Evolutionary conservation across 495 filamentous ascomycete genomes (phyloP).

Genomic region (Tuber microsphaerosporum): DNA sequence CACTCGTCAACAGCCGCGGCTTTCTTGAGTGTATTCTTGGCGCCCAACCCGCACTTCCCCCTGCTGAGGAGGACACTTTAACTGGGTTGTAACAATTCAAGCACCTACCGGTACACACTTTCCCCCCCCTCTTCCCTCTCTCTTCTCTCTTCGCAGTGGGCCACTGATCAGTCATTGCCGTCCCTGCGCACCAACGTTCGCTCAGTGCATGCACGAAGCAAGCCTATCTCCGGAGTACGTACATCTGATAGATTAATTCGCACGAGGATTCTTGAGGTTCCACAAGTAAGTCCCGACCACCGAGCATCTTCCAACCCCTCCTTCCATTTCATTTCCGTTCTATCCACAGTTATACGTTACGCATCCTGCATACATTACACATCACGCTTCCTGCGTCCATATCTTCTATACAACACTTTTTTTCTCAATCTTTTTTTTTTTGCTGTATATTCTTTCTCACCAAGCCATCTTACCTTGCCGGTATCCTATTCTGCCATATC

Average conservation of each 20-base stretch:
- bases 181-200: conserved; percentile 22
- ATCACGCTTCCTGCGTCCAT: conserved; percentile 9
- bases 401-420: not conserved
- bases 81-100: conserved; percentile 10
- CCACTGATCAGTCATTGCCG: conserved; percentile 22
- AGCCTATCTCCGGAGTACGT: conserved; percentile 38
- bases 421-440: not conserved
- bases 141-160: not conserved
- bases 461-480: not conserved
- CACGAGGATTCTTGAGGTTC: conserved; percentile 33
- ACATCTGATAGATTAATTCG: conserved; percentile 38
- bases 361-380: conserved; percentile 26
- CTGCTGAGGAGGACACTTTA: conserved; percentile 26
- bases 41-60: conserved; percentile 15
- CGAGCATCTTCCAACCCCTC: conserved; percentile 21
- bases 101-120: not conserved
- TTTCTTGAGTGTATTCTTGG: conserved; percentile 23
- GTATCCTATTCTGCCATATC: not conserved
- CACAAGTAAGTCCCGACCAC: conserved; percentile 35
- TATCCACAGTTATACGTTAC: conserved; percentile 20
- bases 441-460: not conserved
- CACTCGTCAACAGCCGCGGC: conserved; percentile 30
- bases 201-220: conserved; percentile 33
- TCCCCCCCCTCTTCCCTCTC: not conserved
- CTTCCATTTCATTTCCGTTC: conserved; percentile 1